These are phyloP conservation scores for Capsella bursapastoris DNA, from an alignment of 345 rosid genomes.

Conservation along the genomic window DNA sequence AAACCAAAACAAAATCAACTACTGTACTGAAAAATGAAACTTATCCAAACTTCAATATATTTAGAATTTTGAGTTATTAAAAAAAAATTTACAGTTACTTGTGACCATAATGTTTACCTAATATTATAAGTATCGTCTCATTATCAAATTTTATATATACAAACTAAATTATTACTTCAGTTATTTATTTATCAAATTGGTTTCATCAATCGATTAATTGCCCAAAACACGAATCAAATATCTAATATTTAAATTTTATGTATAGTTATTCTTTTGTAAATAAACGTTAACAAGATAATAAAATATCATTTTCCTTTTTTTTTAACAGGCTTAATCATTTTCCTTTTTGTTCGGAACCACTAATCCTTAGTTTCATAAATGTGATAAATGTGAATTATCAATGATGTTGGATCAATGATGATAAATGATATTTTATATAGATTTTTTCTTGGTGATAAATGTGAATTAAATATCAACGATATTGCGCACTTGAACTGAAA, in stretches of 20 bases:
- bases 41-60: too few species aligned
- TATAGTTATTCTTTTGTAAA: too few species aligned
- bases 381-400: not conserved
- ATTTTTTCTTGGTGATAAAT: not conserved
- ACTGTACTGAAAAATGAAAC: too few species aligned
- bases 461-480: not conserved
- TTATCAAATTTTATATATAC: not conserved
- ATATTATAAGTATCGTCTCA: not conserved
- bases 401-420: too few species aligned
- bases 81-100: not conserved
- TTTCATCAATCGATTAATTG: not conserved
- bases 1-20: not conserved
- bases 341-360: not conserved
- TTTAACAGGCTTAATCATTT: not conserved
- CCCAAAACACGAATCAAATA: not conserved
- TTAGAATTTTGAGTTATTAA: too few species aligned
- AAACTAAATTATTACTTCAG: not conserved
- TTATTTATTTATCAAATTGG: not conserved
- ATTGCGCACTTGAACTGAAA: not conserved
- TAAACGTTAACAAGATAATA: not conserved
- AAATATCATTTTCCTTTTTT: not conserved
- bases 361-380: not conserved
- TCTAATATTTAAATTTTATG: not conserved
- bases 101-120: not conserved
- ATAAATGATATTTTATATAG: not conserved